Evolutionary conservation across 2,329 filamentous ascomycete species (phyloP).

Genomic region (Aspergillus sp.): DNA sequence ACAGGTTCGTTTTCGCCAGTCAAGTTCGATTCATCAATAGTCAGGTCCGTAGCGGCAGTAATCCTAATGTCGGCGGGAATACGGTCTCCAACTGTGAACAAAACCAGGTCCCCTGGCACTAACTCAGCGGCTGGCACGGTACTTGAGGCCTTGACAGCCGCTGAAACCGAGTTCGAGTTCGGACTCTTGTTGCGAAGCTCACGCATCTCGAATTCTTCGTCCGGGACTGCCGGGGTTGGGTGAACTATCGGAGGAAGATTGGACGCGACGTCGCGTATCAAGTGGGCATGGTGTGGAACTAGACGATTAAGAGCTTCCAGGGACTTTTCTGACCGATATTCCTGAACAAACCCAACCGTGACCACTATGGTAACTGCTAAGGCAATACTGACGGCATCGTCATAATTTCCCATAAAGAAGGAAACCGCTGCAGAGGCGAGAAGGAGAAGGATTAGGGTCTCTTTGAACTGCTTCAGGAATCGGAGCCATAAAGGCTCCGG

Average conservation of each 20-base stretch:
- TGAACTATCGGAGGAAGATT: conserved; percentile 23
- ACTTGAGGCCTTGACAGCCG: conserved; percentile 71
- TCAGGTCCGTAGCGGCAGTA: conserved; percentile 82
- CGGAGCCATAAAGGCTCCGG: conserved; percentile 93
- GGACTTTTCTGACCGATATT: conserved; percentile 96
- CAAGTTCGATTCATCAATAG: conserved; percentile 94
- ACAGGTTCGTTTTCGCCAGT: conserved; percentile 97
- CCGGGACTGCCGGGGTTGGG: conserved; percentile 21
- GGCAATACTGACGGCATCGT: conserved; percentile 93
- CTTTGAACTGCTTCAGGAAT: conserved; percentile 95
- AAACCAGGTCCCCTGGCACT: conserved; percentile 86
- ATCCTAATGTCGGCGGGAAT: conserved; percentile 96
- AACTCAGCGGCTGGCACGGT: conserved; percentile 85
- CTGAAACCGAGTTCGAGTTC: conserved; percentile 54
- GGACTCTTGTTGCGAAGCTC: conserved; percentile 45
- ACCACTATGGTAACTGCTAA: conserved; percentile 97
- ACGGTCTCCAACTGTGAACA: conserved; percentile 93
- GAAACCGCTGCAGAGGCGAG: conserved; percentile 86
- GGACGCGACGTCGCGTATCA: conserved; percentile 65
- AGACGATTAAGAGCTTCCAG: conserved; percentile 91
- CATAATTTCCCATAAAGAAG: conserved; percentile 85
- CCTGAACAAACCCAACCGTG: conserved; percentile 91
- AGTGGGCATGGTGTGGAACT: conserved; percentile 91
- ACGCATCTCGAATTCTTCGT: conserved; percentile 51
- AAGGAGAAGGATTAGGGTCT: conserved; percentile 89